A percentile compares a stretch with the other conserved stretches of the same genome.
Conservation (phyloP, 164 flowering plant genomes). For the Piper longum region DNA sequence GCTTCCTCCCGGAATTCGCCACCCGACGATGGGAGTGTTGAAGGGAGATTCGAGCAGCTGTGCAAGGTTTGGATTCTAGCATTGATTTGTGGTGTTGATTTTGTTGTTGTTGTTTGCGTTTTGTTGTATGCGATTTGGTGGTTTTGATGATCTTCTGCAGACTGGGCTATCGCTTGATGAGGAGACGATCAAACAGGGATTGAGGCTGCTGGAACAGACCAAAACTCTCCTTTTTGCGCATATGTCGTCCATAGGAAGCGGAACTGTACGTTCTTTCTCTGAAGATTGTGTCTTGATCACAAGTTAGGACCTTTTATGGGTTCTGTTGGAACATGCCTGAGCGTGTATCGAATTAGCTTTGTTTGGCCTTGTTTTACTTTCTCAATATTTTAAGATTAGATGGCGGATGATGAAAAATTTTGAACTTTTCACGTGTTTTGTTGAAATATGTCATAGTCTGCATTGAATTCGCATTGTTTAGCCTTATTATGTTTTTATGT, state of each 20-base stretch:
- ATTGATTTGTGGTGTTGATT: background rate
- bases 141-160: slow-evolving; percentile 20
- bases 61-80: slow-evolving; percentile 40
- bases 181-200: slow-evolving; percentile 20
- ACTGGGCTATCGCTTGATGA: slow-evolving; percentile 40
- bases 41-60: slow-evolving; percentile 31
- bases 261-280: slow-evolving; percentile 25
- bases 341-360: background rate
- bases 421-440: too few relatives aligned
- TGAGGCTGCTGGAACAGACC: slow-evolving; percentile 47
- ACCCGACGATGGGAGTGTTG: slow-evolving; percentile 10
- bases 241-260: slow-evolving; percentile 43
- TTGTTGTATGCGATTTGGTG: background rate
- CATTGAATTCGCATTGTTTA: too few relatives aligned
- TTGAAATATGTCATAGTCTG: too few relatives aligned
- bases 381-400: too few relatives aligned
- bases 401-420: too few relatives aligned
- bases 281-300: too few relatives aligned
- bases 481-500: too few relatives aligned
- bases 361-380: background rate
- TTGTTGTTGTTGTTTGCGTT: background rate
- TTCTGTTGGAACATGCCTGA: background rate
- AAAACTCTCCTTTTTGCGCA: slow-evolving; percentile 41
- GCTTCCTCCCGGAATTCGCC: slow-evolving; percentile 6
- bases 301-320: background rate